These are phyloP conservation scores for Boletus sp. DNA, from an alignment of 768 basidiomycete genomes.

Conservation along the genomic window DNA sequence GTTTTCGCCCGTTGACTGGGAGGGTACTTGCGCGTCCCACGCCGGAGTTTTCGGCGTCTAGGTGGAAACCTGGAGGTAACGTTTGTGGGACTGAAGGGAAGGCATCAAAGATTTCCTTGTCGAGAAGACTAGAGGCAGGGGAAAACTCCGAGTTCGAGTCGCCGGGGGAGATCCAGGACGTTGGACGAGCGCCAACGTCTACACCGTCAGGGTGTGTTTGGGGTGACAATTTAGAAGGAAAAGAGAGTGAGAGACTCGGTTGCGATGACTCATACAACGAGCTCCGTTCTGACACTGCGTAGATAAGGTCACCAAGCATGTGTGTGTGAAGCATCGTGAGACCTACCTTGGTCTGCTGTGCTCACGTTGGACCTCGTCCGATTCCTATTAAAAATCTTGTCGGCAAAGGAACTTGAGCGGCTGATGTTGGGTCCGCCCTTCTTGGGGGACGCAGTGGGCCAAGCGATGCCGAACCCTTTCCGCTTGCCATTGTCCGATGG, in stretches of 20 bases:
- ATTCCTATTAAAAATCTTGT: constrained; percentile 53
- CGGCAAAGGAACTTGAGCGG: constrained; percentile 60
- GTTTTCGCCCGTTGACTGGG: constrained; percentile 28
- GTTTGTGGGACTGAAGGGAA: constrained; percentile 69
- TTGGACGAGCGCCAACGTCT: constrained; percentile 30
- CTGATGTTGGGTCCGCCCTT: constrained; percentile 41
- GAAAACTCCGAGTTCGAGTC: constrained; percentile 43
- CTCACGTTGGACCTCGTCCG: constrained; percentile 56
- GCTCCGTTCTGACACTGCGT: constrained; percentile 20
- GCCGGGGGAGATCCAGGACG: constrained; percentile 49
- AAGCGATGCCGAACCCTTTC: constrained; percentile 37
- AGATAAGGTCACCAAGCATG: not conserved
- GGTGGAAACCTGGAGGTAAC: constrained; percentile 34
- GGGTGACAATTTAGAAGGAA: constrained; percentile 20
- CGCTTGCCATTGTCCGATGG: constrained; percentile 48
- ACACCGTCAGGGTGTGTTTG: constrained; percentile 12
- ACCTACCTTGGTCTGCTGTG: constrained; percentile 44
- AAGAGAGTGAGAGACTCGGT: constrained; percentile 21
- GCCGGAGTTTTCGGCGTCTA: constrained; percentile 10
- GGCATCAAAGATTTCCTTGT: constrained; percentile 62
- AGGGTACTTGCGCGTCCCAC: constrained; percentile 26
- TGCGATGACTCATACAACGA: constrained; percentile 30
- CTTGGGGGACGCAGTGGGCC: constrained; percentile 53
- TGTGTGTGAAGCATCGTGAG: not conserved
- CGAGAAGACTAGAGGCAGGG: constrained; percentile 40